Evolutionary conservation across 305 asterid genomes (phyloP), one percentile per base, ranked within the genome.

Genomic region (Solanum aculeatissimum): DNA sequence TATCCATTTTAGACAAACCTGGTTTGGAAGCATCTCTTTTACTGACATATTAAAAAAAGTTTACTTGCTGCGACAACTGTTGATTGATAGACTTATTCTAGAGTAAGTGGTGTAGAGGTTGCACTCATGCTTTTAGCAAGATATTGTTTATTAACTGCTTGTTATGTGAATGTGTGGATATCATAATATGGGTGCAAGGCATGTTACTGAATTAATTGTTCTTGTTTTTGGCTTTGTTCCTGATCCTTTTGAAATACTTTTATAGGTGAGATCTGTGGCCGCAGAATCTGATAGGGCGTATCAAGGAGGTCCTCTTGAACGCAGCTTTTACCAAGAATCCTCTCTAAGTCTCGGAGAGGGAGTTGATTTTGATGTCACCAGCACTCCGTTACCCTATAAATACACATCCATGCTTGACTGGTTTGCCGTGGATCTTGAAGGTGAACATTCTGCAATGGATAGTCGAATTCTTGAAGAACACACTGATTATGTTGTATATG

Each of bases 401-500:
- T 96, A 95, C 88, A 68, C 89, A 83, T 89, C 94, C 89, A 92
- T 91, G 98, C 99, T 96, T 27, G 98, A 96, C 89, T 96, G 99
- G 99, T 96, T 94, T 58, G 94, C 98, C 10, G 98, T 96, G 86
- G 99, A 96, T 92, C 99, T 96, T 87, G 98, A 95, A 88, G 99
- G 99, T 90, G 99, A 96, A 96, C 98, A 95, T 91, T 96, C 99
- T 88, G 99, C 99, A 87, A 95, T 95, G 99, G 99, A 96, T 91
- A 98, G 97, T 78, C 94, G 87, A 90, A 96, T 96, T 91, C 98
- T 96, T 90, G 95, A 96, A 92, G 99, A 94, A 88, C 98, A 96
- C 91, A 86, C 98, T 69, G 97, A 92, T 92, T 95, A 96, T 90
- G 99, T 96, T 84, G 98, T 96, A 82, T 89, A 95, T 92, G 97